Evolutionary conservation across 2,329 filamentous ascomycete genomes (phyloP).

Genomic region (Periconia sp.): DNA sequence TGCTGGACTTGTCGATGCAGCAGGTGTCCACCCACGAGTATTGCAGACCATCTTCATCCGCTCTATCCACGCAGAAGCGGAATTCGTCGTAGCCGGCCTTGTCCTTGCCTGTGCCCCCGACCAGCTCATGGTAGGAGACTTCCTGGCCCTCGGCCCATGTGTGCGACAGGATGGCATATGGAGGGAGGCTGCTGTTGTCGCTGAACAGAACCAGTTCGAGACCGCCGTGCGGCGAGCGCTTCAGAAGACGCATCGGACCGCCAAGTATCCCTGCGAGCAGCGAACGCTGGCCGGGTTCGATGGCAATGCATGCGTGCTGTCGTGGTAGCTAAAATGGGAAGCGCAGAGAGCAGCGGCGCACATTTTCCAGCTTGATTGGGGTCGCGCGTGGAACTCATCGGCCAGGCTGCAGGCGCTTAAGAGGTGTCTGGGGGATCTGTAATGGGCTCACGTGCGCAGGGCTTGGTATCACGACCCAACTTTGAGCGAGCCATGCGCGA

Average conservation of each 20-base stretch:
- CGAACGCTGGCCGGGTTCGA: neutral
- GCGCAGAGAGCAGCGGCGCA: neutral
- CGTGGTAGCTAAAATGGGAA: neutral
- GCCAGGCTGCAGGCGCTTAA: neutral
- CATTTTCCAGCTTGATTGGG: neutral
- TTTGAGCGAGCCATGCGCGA: no score
- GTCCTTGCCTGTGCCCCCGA: slow-evolving; percentile 1
- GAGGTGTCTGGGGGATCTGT: neutral
- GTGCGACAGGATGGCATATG: slow-evolving; percentile 9
- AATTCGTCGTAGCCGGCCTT: slow-evolving; percentile 7
- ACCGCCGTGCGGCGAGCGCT: neutral
- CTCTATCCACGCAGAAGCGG: no score
- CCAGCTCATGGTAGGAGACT: slow-evolving; percentile 6
- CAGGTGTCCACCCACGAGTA: no score
- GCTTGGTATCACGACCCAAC: no score
- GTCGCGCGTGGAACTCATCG: no score
- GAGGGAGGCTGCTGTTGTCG: slow-evolving; percentile 3
- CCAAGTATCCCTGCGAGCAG: neutral
- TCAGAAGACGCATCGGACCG: slow-evolving; percentile 5
- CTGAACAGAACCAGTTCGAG: slow-evolving; percentile 3
- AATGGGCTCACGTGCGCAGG: no score
- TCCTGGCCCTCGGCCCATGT: slow-evolving; percentile 7
- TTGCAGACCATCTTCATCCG: no score
- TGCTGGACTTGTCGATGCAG: slow-evolving; percentile 7
- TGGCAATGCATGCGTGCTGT: neutral